Base-by-base conservation (phyloP, 129 eudicot species). In the Escallonia herrerae region DNA sequence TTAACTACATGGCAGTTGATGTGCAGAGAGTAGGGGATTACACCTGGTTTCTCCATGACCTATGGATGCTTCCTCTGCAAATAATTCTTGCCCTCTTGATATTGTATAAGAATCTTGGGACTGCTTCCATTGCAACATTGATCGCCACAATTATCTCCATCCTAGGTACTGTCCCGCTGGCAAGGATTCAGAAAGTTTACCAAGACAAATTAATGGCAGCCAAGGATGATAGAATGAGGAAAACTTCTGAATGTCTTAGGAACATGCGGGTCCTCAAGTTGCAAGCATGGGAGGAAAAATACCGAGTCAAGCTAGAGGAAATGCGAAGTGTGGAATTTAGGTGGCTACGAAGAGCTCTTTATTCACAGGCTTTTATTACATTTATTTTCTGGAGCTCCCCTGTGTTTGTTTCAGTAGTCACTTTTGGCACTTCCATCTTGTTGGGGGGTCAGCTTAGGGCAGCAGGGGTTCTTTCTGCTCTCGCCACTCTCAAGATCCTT, bases 341-440 rank as follows among this genome's bases (percentile, higher is more conserved):
- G 69, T 94, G 90, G 87, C 84, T 94, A 1, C 66, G 80, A 64
- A 89, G 84, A 79, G 90, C 95, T 40, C 87, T 86, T n/a, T 89
- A 86, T 66, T 84, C 93, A 4, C 93, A 86, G 64, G 97, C 95
- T n/a, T 86, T 83, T 63, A 84, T 86, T 65, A 94, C 95, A 12
- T 94, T 94, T 63, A 75, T 94, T 8, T 94, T 89, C 74, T 89
- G 97, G 97, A 87, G 90, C 72, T 89, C 99, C 9, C 99, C 99
- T 0, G 89, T 89, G 13, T 89, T 94, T 50, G 99, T 94, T 42
- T 73, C 97, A 7, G 95, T 87, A 2, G 80, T 89, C 56, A 86
- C 97, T 67, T 94, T 94, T 53, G 99, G 82, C 9, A 86, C 97
- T 58, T 72, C 82, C 7, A 82, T 89, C 62, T 70, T 89, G 71